These are phyloP conservation scores for Triglochin maritima DNA, from an alignment of 106 monocot species.

Conservation along the genomic window DNA sequence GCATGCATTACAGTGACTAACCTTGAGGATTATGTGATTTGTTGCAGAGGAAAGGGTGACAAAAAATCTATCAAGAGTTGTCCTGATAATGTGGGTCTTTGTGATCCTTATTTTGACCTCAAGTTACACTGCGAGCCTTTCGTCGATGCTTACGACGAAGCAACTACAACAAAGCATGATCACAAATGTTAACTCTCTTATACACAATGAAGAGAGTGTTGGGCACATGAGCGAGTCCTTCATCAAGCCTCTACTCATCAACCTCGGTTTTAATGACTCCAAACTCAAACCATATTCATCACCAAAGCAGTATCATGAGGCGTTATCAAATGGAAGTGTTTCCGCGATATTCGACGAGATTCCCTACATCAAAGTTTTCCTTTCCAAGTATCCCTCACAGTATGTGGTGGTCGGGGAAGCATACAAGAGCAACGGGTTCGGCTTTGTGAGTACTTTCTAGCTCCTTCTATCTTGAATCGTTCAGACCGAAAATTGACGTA, in stretches of 20 bases:
- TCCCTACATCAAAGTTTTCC: conserved; percentile 21
- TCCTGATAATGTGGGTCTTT: conserved; percentile 32
- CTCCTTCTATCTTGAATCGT: background rate
- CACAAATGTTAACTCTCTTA: conserved; percentile 14
- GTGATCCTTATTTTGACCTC: conserved; percentile 31
- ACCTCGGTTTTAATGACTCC: conserved; percentile 2
- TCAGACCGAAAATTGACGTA: no score
- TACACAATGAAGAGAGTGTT: conserved; percentile 10
- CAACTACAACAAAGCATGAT: conserved; percentile 20
- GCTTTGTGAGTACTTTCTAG: conserved; percentile 2
- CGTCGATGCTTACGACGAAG: conserved; percentile 12
- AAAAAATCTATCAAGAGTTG: conserved; percentile 16
- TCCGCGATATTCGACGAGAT: conserved; percentile 16
- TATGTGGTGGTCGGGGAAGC: background rate
- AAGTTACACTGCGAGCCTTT: conserved; percentile 42
- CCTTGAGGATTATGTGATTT: background rate
- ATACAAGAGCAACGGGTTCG: conserved; percentile 1
- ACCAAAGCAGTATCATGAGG: conserved; percentile 1
- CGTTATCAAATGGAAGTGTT: conserved; percentile 8
- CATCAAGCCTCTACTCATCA: background rate
- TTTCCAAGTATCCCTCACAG: background rate
- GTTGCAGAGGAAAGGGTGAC: conserved; percentile 21
- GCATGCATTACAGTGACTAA: background rate
- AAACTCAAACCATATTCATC: background rate
- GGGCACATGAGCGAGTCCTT: conserved; percentile 18